These are phyloP conservation scores for Torrubiella hemipterigena DNA, from an alignment of 2,329 filamentous ascomycete species.

Conservation along the genomic window DNA sequence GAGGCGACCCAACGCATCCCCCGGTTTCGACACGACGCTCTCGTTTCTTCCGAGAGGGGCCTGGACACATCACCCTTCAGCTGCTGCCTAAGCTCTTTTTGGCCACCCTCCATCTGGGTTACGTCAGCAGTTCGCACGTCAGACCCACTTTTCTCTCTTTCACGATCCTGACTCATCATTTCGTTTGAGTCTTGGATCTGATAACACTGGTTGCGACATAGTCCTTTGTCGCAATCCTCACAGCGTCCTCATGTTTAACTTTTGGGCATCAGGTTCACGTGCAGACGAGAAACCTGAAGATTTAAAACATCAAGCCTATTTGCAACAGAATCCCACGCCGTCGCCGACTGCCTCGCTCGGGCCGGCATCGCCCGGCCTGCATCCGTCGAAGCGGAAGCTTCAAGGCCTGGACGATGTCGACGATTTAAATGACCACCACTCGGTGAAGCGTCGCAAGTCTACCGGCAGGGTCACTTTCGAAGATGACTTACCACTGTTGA, in stretches of 20 bases:
- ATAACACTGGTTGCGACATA: background rate
- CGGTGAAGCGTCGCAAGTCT: conserved; percentile 10
- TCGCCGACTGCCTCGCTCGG: conserved; percentile 10
- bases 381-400: conserved; percentile 27
- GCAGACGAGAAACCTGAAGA: conserved; percentile 40
- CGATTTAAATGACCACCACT: conserved; percentile 31
- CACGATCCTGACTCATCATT: conserved; percentile 7
- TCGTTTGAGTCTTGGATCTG: conserved; percentile 1
- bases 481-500: conserved; percentile 3
- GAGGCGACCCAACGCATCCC: conserved; percentile 1
- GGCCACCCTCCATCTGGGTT: conserved; percentile 11
- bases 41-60: background rate
- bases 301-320: conserved; percentile 19
- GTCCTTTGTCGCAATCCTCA: conserved; percentile 5
- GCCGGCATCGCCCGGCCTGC: conserved; percentile 10
- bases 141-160: conserved; percentile 7
- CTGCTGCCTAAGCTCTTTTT: conserved; percentile 5
- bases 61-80: conserved; percentile 2
- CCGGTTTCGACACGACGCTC: background rate
- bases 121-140: conserved; percentile 19
- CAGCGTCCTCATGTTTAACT: conserved; percentile 47
- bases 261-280: conserved; percentile 47
- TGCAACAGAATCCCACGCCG: conserved; percentile 18
- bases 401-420: conserved; percentile 19
- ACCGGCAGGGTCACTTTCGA: background rate